A percentile compares a stretch with the other conserved stretches of the same genome.
Evolutionary conservation across 139 green algal species (phyloP).

Genomic region (Spirogloea muscicola): DNA sequence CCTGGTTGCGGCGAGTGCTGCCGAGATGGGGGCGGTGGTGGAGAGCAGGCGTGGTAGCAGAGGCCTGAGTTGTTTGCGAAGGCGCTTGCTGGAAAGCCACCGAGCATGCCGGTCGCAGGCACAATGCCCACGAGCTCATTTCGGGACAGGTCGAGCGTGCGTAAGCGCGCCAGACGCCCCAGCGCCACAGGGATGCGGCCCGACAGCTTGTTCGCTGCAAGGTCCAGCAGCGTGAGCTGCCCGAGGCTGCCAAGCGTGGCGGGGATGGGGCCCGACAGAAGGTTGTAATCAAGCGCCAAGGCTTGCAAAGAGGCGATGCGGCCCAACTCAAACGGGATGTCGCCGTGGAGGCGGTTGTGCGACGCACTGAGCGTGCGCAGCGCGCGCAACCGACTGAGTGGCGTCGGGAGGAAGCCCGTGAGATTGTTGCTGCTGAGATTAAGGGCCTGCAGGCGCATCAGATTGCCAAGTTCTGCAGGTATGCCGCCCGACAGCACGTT

Average conservation of each 20-base stretch:
- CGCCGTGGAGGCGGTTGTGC: constrained; percentile 1
- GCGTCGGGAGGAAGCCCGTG: not conserved
- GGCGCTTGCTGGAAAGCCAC: no score
- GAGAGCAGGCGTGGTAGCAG: no score
- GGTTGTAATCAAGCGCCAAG: constrained; percentile 5
- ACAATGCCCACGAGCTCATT: no score
- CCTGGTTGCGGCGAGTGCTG: no score
- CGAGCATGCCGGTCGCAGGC: no score
- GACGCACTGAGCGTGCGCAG: not conserved
- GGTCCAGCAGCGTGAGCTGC: not conserved
- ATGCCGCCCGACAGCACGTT: constrained; percentile 5
- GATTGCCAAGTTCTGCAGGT: constrained; percentile 1
- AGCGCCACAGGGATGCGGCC: not conserved
- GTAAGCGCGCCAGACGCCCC: not conserved
- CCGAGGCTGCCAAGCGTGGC: constrained; percentile 5
- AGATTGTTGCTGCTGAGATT: constrained; percentile 10
- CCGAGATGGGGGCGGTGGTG: no score
- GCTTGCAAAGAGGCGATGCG: no score
- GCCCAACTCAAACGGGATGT: no score
- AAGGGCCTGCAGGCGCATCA: constrained; percentile 3
- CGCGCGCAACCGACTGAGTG: not conserved
- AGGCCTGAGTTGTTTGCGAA: no score
- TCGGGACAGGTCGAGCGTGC: not conserved
- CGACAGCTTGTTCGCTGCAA: constrained; percentile 9
- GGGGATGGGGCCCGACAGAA: constrained; percentile 9